Conservation (phyloP, 2,329 filamentous ascomycete species). For the Exserohilum turcica region DNA sequence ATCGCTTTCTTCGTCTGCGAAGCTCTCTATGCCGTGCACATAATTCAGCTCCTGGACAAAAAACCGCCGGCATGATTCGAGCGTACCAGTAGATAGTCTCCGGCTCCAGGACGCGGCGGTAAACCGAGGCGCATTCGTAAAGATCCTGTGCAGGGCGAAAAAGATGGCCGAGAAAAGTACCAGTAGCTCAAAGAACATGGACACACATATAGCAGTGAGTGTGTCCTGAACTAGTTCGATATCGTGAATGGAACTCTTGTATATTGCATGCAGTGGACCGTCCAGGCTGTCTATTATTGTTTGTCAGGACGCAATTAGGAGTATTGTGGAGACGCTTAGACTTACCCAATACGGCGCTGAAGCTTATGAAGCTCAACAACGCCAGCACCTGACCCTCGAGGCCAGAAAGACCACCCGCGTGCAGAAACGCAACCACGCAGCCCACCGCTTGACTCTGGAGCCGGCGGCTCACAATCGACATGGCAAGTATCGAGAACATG, state of each 20-base stretch:
- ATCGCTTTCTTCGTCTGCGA: background rate
- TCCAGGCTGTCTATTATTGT: background rate
- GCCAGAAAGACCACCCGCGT: background rate
- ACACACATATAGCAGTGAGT: background rate
- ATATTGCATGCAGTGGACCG: background rate
- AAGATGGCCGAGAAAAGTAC: background rate
- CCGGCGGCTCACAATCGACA: background rate
- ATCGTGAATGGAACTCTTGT: background rate
- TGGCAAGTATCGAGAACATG: background rate
- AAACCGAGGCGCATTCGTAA: background rate
- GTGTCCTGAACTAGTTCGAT: background rate
- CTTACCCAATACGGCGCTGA: slow-evolving; percentile 3
- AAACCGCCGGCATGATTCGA: background rate
- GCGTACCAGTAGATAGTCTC: background rate
- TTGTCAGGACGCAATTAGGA: background rate
- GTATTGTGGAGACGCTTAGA: background rate
- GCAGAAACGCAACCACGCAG: background rate
- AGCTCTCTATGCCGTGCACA: background rate
- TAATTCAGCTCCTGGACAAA: background rate
- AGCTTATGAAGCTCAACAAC: slow-evolving; percentile 7
- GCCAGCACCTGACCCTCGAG: slow-evolving; percentile 1
- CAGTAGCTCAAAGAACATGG: background rate
- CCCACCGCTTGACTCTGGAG: background rate
- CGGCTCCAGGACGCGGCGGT: background rate
- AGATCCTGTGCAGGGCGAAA: background rate